Evolutionary conservation across 2,329 filamentous ascomycete species (phyloP).

Genomic region (Fonsecaea multimorphosa): DNA sequence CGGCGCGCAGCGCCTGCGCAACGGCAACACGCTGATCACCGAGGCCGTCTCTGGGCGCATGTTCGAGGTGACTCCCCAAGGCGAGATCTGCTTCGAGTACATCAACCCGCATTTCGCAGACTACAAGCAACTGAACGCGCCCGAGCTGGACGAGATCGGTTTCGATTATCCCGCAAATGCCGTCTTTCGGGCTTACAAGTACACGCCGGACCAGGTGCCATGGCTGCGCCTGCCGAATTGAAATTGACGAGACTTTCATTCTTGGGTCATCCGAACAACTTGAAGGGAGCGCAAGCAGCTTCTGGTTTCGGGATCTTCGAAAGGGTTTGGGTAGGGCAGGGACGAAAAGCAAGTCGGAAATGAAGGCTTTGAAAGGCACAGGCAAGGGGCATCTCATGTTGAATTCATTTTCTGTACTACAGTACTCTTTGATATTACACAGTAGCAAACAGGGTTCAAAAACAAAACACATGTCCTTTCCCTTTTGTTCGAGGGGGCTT

Average conservation of each 20-base stretch:
- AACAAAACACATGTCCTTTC: not conserved
- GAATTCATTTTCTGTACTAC: too few species aligned
- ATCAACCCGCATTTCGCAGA: conserved; percentile 51
- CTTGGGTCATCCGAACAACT: not conserved
- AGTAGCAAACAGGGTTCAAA: not conserved
- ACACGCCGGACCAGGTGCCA: conserved; percentile 49
- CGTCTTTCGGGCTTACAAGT: conserved; percentile 54
- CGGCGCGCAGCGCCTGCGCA: conserved; percentile 50
- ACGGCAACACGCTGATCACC: conserved; percentile 53
- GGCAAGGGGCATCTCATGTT: too few species aligned
- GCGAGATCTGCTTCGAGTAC: conserved; percentile 54
- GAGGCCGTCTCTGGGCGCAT: conserved; percentile 54
- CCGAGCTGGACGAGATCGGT: conserved; percentile 41
- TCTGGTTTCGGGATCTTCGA: too few species aligned
- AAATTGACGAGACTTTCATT: not conserved
- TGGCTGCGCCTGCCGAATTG: conserved; percentile 43
- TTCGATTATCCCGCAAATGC: conserved; percentile 51
- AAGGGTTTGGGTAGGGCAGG: too few species aligned
- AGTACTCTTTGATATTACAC: not conserved
- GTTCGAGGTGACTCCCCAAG: conserved; percentile 53
- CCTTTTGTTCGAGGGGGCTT: not conserved
- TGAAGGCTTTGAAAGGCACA: too few species aligned
- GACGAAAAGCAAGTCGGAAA: too few species aligned
- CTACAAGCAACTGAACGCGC: conserved; percentile 43
- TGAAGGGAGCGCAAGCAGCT: too few species aligned